Evolutionary conservation across 352 stramenopile genomes (phyloP).

Genomic region (Phytophthora citrophthora): DNA sequence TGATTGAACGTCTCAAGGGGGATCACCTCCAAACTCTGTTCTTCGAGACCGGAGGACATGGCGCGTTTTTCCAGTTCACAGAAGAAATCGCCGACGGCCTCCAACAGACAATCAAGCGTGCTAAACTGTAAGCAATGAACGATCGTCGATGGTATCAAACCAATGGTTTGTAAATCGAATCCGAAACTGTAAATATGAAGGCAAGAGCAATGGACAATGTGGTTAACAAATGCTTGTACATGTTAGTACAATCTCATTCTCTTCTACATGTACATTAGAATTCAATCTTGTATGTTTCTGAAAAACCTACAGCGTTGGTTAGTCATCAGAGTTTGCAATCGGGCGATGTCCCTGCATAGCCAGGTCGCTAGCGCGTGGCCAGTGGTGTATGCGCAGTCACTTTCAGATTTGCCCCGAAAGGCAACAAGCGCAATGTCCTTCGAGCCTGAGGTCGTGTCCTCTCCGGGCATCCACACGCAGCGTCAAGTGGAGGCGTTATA

Average conservation of each 20-base stretch:
- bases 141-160: neutral
- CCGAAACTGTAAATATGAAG: neutral
- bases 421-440: slow-evolving; percentile 25
- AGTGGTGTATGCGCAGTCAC: slow-evolving; percentile 30
- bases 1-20: slow-evolving; percentile 35
- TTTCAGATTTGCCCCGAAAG: slow-evolving; percentile 19
- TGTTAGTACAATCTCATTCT: no score
- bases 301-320: no score
- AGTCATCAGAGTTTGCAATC: no score
- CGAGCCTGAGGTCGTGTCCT: slow-evolving; percentile 28
- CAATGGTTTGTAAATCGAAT: neutral
- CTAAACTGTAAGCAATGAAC: slow-evolving; percentile 22
- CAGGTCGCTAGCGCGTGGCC: slow-evolving; percentile 32
- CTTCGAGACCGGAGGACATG: slow-evolving; percentile 44
- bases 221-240: no score
- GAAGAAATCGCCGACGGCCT: slow-evolving; percentile 44
- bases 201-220: neutral
- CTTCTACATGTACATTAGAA: no score
- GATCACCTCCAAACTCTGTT: slow-evolving; percentile 39
- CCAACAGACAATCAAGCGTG: slow-evolving; percentile 35
- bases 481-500: slow-evolving; percentile 62
- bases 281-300: no score
- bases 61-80: slow-evolving; percentile 39
- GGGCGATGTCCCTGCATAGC: slow-evolving; percentile 7
- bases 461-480: slow-evolving; percentile 44